Evolutionary conservation across 495 filamentous ascomycete genomes (phyloP).

Genomic region (Talaromyces nanjingensis): DNA sequence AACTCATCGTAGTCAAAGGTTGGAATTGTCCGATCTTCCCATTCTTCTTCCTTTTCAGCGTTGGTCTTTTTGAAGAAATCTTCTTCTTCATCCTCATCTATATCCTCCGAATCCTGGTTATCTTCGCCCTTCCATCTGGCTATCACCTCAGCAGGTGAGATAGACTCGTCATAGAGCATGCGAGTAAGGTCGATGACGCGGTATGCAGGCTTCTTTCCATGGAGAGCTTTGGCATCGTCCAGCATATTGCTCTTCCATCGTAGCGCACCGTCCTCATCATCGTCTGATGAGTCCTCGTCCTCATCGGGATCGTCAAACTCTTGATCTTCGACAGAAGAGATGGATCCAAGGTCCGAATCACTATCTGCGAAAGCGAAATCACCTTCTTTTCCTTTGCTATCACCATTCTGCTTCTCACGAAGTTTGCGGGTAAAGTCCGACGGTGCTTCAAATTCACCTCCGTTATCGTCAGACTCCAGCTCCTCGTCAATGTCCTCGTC

Average conservation of each 20-base stretch:
- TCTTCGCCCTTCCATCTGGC: conserved; percentile 68
- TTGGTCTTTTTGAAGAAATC: conserved; percentile 78
- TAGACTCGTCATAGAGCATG: conserved; percentile 78
- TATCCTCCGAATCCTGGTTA: conserved; percentile 13
- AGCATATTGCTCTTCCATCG: conserved; percentile 85
- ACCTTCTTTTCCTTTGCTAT: conserved; percentile 42
- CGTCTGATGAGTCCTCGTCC: conserved; percentile 43
- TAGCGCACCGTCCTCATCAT: conserved; percentile 54
- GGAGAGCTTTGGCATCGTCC: conserved; percentile 64
- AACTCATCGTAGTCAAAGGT: conserved; percentile 72
- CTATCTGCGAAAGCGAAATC: conserved; percentile 87
- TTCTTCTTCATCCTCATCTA: conserved; percentile 54
- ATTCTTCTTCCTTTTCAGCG: conserved; percentile 50
- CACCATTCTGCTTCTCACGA: conserved; percentile 39
- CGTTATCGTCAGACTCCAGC: conserved; percentile 24
- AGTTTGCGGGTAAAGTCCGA: conserved; percentile 33
- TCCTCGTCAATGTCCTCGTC: conserved; percentile 28
- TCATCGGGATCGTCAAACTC: conserved; percentile 53
- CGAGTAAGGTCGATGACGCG: conserved; percentile 73
- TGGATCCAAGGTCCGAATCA: conserved; percentile 89
- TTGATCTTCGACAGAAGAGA: conserved; percentile 63
- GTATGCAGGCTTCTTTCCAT: conserved; percentile 60
- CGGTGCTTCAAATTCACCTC: conserved; percentile 35
- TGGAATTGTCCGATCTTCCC: conserved; percentile 73
- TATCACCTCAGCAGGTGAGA: conserved; percentile 69